phyloP scores from a whole-genome alignment of 192 early-diverging fungal genomes.

The Podila epicladia region DNA sequence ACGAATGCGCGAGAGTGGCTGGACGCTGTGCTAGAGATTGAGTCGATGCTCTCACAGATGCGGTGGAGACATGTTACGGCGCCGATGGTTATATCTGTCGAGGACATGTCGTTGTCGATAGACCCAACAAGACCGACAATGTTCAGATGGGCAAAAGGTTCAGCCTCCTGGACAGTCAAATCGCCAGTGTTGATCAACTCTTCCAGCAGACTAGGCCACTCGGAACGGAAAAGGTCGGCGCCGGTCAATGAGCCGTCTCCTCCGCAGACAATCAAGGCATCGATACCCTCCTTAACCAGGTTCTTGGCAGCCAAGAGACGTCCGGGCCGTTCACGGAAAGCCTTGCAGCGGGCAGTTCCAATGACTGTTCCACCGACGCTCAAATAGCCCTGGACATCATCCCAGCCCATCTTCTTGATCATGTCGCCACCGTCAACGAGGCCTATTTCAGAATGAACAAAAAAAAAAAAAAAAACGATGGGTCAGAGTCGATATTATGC shows the following conservation, averaged over 20 bases:
- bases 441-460: constrained; percentile 53
- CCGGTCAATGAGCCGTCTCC: constrained; percentile 98
- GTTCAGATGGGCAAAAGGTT: constrained; percentile 73
- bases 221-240: constrained; percentile 88
- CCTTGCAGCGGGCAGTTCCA: constrained; percentile 90
- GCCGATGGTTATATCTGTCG: constrained; percentile 96
- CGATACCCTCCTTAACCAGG: constrained; percentile 91
- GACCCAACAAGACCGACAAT: constrained; percentile 98
- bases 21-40: constrained; percentile 89
- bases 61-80: constrained; percentile 92
- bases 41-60: constrained; percentile 96
- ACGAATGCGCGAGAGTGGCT: constrained; percentile 98
- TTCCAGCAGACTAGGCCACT: constrained; percentile 87
- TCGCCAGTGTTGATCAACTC: constrained; percentile 69
- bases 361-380: constrained; percentile 92
- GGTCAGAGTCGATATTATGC: background rate
- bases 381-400: constrained; percentile 90
- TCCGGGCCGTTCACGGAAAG: constrained; percentile 87
- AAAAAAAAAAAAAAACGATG: background rate
- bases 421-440: constrained; percentile 92
- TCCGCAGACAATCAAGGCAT: constrained; percentile 94
- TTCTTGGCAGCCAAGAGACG: constrained; percentile 85
- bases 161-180: constrained; percentile 69
- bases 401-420: constrained; percentile 87
- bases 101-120: constrained; percentile 95